phyloP scores from a whole-genome alignment of 2,329 filamentous ascomycete genomes.

The Aspergillus tanneri region DNA sequence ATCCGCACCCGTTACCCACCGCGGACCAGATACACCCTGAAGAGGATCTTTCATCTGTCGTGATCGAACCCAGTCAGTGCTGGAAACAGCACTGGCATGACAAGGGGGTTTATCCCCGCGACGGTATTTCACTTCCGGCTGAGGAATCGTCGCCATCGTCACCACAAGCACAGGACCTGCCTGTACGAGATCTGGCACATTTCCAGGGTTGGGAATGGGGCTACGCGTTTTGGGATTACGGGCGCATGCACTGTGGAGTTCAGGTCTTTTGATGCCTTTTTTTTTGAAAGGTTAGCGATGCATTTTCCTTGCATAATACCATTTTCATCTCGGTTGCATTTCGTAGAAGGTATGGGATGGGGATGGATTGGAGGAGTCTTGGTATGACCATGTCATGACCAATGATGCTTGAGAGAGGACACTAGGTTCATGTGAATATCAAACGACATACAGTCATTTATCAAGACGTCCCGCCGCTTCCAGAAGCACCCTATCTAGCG shows the following conservation, averaged over 20 bases:
- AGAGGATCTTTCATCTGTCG: conserved; percentile 4
- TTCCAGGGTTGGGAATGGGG: conserved; percentile 15
- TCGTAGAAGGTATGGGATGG: background rate
- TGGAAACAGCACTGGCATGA: conserved; percentile 17
- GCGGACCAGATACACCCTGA: conserved; percentile 8
- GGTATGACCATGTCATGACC: background rate
- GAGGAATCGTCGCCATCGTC: conserved; percentile 1
- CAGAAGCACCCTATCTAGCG: conserved; percentile 19
- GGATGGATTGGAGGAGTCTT: background rate
- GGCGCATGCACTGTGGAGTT: background rate
- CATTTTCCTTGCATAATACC: background rate
- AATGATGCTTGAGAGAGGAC: no score
- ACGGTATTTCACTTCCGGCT: background rate
- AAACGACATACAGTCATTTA: background rate
- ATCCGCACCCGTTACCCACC: conserved; percentile 5
- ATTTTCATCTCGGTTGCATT: background rate
- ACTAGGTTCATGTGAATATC: no score
- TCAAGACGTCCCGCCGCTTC: background rate
- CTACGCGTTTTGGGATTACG: conserved; percentile 53
- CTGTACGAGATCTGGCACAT: conserved; percentile 1
- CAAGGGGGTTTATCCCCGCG: background rate
- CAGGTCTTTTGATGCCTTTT: background rate
- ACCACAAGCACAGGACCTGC: conserved; percentile 1
- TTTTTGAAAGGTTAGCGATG: background rate
- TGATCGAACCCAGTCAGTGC: conserved; percentile 11